phyloP scores from a whole-genome alignment of 1,284 basidiomycete genomes.

The Sporisorium reilianum region DNA sequence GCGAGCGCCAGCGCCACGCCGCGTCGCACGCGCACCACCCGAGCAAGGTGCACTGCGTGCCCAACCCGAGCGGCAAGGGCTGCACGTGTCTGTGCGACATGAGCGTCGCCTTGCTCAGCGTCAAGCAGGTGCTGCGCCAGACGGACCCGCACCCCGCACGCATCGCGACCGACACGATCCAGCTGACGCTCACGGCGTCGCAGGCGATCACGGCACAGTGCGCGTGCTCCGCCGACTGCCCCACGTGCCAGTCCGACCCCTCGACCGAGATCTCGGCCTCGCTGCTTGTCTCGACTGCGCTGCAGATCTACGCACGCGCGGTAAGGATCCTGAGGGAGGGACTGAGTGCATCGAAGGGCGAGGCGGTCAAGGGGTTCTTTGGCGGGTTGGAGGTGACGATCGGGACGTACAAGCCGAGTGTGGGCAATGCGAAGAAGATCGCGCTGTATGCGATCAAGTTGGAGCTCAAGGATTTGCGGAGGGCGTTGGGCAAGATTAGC shows the following conservation, averaged over 20 bases:
- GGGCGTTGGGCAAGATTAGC: constrained; percentile 61
- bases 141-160: constrained; percentile 25
- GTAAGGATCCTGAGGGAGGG: constrained; percentile 63
- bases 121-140: constrained; percentile 52
- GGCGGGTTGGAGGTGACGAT: constrained; percentile 62
- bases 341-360: constrained; percentile 33
- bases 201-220: constrained; percentile 65
- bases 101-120: constrained; percentile 59
- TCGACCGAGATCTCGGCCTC: constrained; percentile 57
- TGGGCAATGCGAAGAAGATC: constrained; percentile 62
- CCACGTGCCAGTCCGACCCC: constrained; percentile 63
- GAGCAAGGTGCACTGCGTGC: constrained; percentile 66
- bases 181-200: constrained; percentile 64
- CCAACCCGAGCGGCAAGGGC: constrained; percentile 63
- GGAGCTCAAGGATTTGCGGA: constrained; percentile 62
- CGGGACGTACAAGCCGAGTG: constrained; percentile 58
- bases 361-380: constrained; percentile 17
- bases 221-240: constrained; percentile 65
- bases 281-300: constrained; percentile 62
- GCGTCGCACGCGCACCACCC: constrained; percentile 32
- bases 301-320: constrained; percentile 68
- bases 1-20: constrained; percentile 18
- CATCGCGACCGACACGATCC: constrained; percentile 47
- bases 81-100: constrained; percentile 67
- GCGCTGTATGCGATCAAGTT: constrained; percentile 68